Evolutionary conservation across 2,329 filamentous ascomycete species (phyloP), one percentile per base, ranked within the genome.

Genomic region (Nigrograna mackinnonii): DNA sequence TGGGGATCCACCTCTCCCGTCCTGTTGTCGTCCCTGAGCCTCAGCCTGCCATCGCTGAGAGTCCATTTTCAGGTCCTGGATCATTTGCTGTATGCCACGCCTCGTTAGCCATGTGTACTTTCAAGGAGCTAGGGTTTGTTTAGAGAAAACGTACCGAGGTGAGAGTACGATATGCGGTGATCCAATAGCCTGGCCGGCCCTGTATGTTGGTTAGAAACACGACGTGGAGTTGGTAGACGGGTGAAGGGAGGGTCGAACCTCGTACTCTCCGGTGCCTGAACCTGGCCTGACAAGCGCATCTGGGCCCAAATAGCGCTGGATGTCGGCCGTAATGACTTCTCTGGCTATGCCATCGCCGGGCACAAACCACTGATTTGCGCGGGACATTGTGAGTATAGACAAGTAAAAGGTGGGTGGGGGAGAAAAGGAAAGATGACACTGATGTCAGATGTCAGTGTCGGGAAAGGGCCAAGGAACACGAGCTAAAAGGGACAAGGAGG

Each of bases 1-100:
- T 64, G 66, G 64, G 66, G 70, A 77, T 76, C 74, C 74, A 74
- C 74, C 72, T 70, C 72, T 64, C 61, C 64, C 66, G 57, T 56
- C 50, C 38, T 68, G 57, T 48, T 49, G 55, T 46, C 62, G 60
- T 47, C 58, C 59, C 28, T 57, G 57, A n/a, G n/a, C n/a, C n/a
- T n/a, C n/a, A n/a, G n/a, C n/a, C 39, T 66, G 62, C 74, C 73
- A 77, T 48, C 71, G 68, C 46, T 67, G 66, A 36, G 75, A 76
- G 46, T 77, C 74, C 60, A 67, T 55, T 52, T 70, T 71, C 57
- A 78, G 56, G 53, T 78, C 75, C 54, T 69, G 64, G 46, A 77
- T 73, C 75, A 77, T 77, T 58, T 73, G 70, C 74, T 67, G 33
- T 37, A 4, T 12, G 12, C 22, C 32, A 41, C 19, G 32, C 11